Conservation (phyloP, 176 grass and related monocot genomes). For the Rhynchospora tenuis region DNA sequence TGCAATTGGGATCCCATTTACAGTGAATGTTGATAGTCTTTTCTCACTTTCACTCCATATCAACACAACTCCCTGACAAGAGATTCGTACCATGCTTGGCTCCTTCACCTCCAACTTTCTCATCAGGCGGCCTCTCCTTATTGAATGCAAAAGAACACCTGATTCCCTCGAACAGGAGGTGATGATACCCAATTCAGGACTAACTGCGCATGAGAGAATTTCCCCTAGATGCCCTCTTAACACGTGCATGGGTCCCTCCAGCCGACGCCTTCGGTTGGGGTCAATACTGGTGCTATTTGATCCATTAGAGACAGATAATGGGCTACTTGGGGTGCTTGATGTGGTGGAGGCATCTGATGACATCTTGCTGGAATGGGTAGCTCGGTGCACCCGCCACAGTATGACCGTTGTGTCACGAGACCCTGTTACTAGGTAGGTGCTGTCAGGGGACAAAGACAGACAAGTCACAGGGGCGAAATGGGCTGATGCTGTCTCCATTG, state of each 20-base stretch:
- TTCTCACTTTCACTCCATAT: constrained; percentile 74
- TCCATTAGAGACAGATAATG: constrained; percentile 39
- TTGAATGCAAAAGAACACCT: constrained; percentile 88
- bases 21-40: constrained; percentile 84
- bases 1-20: constrained; percentile 79
- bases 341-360: constrained; percentile 47
- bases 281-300: constrained; percentile 38
- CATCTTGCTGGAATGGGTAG: constrained; percentile 48
- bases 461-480: constrained; percentile 93
- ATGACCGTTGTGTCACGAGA: constrained; percentile 89
- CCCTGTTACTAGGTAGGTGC: constrained; percentile 82
- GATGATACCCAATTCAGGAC: constrained; percentile 81
- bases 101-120: constrained; percentile 53
- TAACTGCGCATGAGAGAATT: constrained; percentile 74
- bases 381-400: constrained; percentile 73
- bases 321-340: constrained; percentile 47
- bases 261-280: constrained; percentile 47
- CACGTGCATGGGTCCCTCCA: constrained; percentile 95
- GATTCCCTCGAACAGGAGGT: constrained; percentile 62
- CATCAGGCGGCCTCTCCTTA: constrained; percentile 76
- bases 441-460: constrained; percentile 72
- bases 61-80: constrained; percentile 84
- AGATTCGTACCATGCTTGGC: constrained; percentile 60
- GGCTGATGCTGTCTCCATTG: constrained; percentile 74
- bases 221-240: constrained; percentile 92